Base-by-base conservation (phyloP, 139 green algal species). In the Pleodorina starrii region DNA sequence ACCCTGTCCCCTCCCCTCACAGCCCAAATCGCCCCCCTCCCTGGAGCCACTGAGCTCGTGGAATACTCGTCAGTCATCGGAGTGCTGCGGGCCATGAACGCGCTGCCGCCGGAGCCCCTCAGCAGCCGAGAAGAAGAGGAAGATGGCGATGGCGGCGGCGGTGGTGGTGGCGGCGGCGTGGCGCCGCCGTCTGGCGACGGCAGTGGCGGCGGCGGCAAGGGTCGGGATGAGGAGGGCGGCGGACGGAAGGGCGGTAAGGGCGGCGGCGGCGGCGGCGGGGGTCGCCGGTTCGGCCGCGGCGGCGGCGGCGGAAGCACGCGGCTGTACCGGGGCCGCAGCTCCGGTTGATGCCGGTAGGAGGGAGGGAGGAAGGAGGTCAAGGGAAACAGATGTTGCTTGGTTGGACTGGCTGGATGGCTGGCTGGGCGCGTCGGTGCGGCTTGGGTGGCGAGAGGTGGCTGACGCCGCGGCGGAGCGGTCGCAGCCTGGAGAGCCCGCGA, bases 11-110 rank as follows among this genome's bases (percentile, higher is more conserved):
- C n/a, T 32, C 43, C 63, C 5, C 44, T 2, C 44, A 32, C 1
- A 87, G 81, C 81, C 81, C 81, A 87, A 79, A 79, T 87, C 63
- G 63, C 63, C 29, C 81, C 81, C 12, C 81, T 87, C 23, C 81
- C 81, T 3, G 81, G 63, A 2, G 63, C 43, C 63, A 87, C 63
- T 10, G 81, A 87, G 42, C 81, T 87, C 9, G 3, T 79, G 16
- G 81, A 87, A 43, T 87, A 51, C 38, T 50, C 29, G 19, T 69
- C 36, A 60, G 81, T 87, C n/a, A 77, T 87, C n/a, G 81, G 81
- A 0, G 81, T 87, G 63, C 81, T 87, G 43, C 63, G 81, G 1
- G 81, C 81, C 0, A 51, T 44, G 35, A 78, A 79, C 63, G 63
- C 81, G 9, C 17, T 29, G 43, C 81, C 60, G 43, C 81, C 81